Evolutionary conservation across 2,329 filamentous ascomycete species (phyloP).

Genomic region (Hawksworthiomyces lignivorus): DNA sequence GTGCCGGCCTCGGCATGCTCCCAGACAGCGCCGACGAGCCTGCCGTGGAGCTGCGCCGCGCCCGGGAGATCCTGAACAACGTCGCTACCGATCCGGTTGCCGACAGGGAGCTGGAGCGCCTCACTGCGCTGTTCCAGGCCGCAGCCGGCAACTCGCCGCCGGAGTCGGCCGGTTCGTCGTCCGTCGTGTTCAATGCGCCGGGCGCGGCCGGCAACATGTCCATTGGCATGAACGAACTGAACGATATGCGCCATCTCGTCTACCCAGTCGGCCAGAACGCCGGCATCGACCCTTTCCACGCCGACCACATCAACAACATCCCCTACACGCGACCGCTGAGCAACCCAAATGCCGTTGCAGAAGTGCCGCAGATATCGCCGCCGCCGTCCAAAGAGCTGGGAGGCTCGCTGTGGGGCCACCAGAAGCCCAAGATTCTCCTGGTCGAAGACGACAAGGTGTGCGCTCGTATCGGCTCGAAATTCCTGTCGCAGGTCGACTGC

Average conservation of each 20-base stretch:
- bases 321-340: constrained; percentile 74
- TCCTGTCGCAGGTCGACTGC: constrained; percentile 57
- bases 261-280: constrained; percentile 88
- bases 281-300: constrained; percentile 90
- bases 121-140: constrained; percentile 45
- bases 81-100: constrained; percentile 44
- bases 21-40: constrained; percentile 40
- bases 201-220: constrained; percentile 23
- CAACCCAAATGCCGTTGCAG: constrained; percentile 34
- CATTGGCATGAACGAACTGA: constrained; percentile 43
- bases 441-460: constrained; percentile 76
- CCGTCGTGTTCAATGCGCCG: constrained; percentile 49
- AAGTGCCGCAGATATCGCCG: constrained; percentile 33
- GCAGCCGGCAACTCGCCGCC: constrained; percentile 35
- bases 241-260: constrained; percentile 59
- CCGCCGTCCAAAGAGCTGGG: constrained; percentile 25
- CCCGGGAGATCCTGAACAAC: constrained; percentile 47
- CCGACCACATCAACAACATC: constrained; percentile 90
- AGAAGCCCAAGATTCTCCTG: constrained; percentile 73
- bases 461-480: constrained; percentile 60
- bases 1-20: constrained; percentile 31
- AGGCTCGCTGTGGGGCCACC: constrained; percentile 48
- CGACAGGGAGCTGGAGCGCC: constrained; percentile 47
- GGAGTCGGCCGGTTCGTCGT: constrained; percentile 40
- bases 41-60: constrained; percentile 45